Evolutionary conservation across 306 rosid genomes (phyloP).

Genomic region (Luffa acutangula): DNA sequence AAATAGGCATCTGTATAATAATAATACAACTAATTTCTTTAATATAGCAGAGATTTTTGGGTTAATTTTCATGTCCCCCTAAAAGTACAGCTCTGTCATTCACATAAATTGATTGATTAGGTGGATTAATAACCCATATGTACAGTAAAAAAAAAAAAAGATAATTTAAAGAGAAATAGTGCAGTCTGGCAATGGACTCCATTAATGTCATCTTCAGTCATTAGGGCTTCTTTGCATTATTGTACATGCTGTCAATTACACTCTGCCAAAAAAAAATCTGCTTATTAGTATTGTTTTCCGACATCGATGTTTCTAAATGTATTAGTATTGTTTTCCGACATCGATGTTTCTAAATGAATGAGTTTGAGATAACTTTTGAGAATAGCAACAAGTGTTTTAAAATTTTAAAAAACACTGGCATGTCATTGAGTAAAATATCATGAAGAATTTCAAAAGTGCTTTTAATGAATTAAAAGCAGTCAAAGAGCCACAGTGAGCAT

Average conservation of each 20-base stretch:
- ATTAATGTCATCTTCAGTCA: constrained; percentile 20
- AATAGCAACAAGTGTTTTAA: neutral
- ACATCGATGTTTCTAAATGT: neutral
- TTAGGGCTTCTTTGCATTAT: constrained; percentile 39
- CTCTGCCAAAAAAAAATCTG: constrained; percentile 18
- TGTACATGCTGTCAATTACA: constrained; percentile 70
- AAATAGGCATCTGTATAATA: neutral
- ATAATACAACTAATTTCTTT: neutral
- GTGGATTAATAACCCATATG: neutral
- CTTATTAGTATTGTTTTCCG: neutral
- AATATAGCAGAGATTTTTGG: neutral
- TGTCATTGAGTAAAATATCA: no score
- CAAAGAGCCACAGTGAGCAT: no score
- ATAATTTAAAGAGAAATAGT: neutral
- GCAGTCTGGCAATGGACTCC: neutral
- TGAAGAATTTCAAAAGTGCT: neutral
- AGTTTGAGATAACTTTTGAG: neutral
- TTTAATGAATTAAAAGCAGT: no score
- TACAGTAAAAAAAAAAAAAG: neutral
- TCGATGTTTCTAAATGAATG: neutral
- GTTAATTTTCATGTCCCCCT: neutral
- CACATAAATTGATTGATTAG: neutral
- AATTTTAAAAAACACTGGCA: no score
- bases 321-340: neutral
- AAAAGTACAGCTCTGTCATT: neutral